A percentile compares a stretch with the other conserved stretches of the same genome.
Conservation (phyloP, 345 rosid genomes). For the Salix koriyanagi region DNA sequence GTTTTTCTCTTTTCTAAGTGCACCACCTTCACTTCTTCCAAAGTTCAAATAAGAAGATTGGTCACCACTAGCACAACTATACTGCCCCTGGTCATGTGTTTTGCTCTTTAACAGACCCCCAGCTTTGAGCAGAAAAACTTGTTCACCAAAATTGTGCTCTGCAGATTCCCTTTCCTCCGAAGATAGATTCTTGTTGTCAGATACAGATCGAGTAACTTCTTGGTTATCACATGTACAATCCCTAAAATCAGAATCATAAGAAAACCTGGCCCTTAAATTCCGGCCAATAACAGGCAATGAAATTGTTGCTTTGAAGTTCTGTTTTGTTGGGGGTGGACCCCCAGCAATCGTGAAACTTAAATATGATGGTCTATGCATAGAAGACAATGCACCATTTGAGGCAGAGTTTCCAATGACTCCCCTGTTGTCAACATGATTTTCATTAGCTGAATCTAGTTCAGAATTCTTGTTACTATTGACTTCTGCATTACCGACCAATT, state of each 20-base stretch:
- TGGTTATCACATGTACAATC: slow-evolving; percentile 30
- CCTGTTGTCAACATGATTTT: slow-evolving; percentile 15
- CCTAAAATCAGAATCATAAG: slow-evolving; percentile 49
- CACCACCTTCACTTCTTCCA: slow-evolving; percentile 19
- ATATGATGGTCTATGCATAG: slow-evolving; percentile 32
- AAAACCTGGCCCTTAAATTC: slow-evolving; percentile 68
- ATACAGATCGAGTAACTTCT: slow-evolving; percentile 27
- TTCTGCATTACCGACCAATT: slow-evolving; percentile 62
- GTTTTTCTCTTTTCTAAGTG: slow-evolving; percentile 7
- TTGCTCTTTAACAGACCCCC: slow-evolving; percentile 9
- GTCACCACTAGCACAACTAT: slow-evolving; percentile 18
- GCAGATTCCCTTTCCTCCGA: slow-evolving; percentile 8
- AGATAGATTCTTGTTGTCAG: slow-evolving; percentile 19
- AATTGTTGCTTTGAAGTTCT: slow-evolving; percentile 83
- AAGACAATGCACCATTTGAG: slow-evolving; percentile 21
- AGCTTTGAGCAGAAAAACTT: slow-evolving; percentile 27
- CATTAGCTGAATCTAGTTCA: slow-evolving; percentile 26
- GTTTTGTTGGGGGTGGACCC: slow-evolving; percentile 82
- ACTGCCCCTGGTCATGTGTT: slow-evolving; percentile 17
- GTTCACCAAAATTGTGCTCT: slow-evolving; percentile 13
- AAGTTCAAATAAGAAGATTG: slow-evolving; percentile 18
- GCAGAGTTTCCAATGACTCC: slow-evolving; percentile 13
- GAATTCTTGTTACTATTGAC: slow-evolving; percentile 29
- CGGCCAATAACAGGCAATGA: slow-evolving; percentile 73
- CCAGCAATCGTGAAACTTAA: slow-evolving; percentile 81